A percentile compares a stretch with the other conserved stretches of the same genome.
These are phyloP conservation scores for Xerocomellus chrysenteron DNA, from an alignment of 768 basidiomycete species.

Conservation along the genomic window DNA sequence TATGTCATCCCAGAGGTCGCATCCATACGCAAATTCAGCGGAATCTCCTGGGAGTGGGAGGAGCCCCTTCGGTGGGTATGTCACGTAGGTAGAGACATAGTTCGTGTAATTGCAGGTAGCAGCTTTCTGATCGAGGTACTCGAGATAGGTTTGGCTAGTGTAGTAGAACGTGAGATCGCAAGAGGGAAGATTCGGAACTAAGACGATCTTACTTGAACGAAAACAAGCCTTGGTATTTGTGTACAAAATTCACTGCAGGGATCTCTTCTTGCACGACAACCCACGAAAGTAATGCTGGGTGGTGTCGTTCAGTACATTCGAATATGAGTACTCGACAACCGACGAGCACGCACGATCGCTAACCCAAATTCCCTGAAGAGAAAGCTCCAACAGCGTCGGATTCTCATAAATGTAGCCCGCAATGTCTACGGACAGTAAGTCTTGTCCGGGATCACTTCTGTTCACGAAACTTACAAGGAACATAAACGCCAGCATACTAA, in stretches of 20 bases:
- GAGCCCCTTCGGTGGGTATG: slow-evolving; percentile 63
- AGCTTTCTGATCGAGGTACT: slow-evolving; percentile 52
- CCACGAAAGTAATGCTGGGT: slow-evolving; percentile 56
- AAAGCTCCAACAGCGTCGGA: slow-evolving; percentile 49
- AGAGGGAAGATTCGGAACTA: background rate
- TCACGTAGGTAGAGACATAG: slow-evolving; percentile 61
- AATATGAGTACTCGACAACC: background rate
- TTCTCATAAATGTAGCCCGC: slow-evolving; percentile 72
- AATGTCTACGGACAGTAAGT: slow-evolving; percentile 47
- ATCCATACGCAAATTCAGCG: slow-evolving; percentile 44
- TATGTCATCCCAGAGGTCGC: slow-evolving; percentile 68
- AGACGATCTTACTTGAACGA: slow-evolving; percentile 57
- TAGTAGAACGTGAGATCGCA: background rate
- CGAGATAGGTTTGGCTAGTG: slow-evolving; percentile 60
- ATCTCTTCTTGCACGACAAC: slow-evolving; percentile 66
- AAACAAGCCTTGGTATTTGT: slow-evolving; percentile 70
- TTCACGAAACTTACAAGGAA: slow-evolving; percentile 44
- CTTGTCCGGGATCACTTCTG: background rate
- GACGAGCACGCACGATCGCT: slow-evolving; percentile 56
- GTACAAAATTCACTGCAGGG: slow-evolving; percentile 71
- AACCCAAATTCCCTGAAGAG: slow-evolving; percentile 71
- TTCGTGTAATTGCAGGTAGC: slow-evolving; percentile 59
- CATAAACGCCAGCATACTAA: slow-evolving; percentile 74
- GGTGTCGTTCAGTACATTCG: background rate
- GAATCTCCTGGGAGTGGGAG: slow-evolving; percentile 70